Percentiles rank a stretch among this genome's conserved stretches.
phyloP scores from a whole-genome alignment of 176 grass and related monocot genomes.

The Carex parvula region DNA sequence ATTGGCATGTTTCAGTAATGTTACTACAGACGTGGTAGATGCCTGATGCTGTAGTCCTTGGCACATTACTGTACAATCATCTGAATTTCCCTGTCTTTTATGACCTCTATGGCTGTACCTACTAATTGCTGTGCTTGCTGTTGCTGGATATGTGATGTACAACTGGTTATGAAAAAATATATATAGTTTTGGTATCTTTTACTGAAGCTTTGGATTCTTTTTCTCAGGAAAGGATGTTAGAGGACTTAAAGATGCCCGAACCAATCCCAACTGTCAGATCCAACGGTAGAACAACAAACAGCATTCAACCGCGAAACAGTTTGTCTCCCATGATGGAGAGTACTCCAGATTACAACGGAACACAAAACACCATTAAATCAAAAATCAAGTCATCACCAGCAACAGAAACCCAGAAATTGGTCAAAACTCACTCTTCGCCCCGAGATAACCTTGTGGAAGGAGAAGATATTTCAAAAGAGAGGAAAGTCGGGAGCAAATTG shows the following conservation, averaged over 20 bases:
- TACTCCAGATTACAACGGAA: neutral
- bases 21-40: neutral
- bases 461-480: constrained; percentile 16
- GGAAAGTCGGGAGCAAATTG: constrained; percentile 3
- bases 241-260: constrained; percentile 20
- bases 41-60: neutral
- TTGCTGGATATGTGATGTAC: constrained; percentile 2
- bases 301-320: neutral
- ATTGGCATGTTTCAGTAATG: neutral
- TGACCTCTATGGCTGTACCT: neutral
- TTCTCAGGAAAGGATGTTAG: constrained; percentile 78
- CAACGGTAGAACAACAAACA: neutral
- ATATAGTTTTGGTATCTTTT: constrained; percentile 14
- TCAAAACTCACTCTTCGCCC: neutral
- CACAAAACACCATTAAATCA: constrained; percentile 8
- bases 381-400: constrained; percentile 12
- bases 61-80: neutral
- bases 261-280: neutral
- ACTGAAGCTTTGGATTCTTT: constrained; percentile 12
- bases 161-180: neutral
- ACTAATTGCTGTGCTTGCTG: constrained; percentile 1
- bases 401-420: constrained; percentile 22
- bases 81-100: neutral
- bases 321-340: neutral
- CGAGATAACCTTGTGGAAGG: neutral